phyloP scores from a whole-genome alignment of 2,329 filamentous ascomycete species.

The Aspergillus hiratsukae region DNA sequence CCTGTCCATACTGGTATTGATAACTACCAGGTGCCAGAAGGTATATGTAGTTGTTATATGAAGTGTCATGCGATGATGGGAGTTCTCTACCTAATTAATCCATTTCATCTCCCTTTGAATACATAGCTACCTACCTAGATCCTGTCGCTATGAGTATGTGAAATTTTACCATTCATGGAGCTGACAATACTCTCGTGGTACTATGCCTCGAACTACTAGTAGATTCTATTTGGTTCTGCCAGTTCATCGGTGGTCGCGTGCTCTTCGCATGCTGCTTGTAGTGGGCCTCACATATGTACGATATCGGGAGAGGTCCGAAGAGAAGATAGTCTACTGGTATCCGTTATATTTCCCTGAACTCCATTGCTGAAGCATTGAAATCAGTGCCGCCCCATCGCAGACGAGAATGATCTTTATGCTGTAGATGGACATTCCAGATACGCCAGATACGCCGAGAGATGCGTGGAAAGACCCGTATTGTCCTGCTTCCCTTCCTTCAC shows the following conservation, averaged over 20 bases:
- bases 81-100: background rate
- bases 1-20: background rate
- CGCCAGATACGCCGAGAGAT: constrained; percentile 25
- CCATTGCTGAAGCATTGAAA: constrained; percentile 14
- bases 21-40: background rate
- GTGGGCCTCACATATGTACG: constrained; percentile 4
- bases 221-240: background rate
- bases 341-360: constrained; percentile 16
- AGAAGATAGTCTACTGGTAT: constrained; percentile 10
- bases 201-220: background rate
- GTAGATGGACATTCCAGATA: constrained; percentile 19
- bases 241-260: background rate
- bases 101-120: background rate
- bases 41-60: background rate
- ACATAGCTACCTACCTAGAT: background rate
- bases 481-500: constrained; percentile 1
- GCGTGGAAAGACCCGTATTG: constrained; percentile 12
- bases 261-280: background rate
- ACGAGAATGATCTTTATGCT: constrained; percentile 14
- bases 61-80: background rate
- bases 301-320: constrained; percentile 1
- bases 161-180: background rate
- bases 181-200: background rate
- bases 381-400: constrained; percentile 9
- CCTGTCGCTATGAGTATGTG: background rate